A percentile compares a stretch with the other conserved stretches of the same genome.
Conservation (phyloP, 768 basidiomycete species). For the Baorangia bicolor region DNA sequence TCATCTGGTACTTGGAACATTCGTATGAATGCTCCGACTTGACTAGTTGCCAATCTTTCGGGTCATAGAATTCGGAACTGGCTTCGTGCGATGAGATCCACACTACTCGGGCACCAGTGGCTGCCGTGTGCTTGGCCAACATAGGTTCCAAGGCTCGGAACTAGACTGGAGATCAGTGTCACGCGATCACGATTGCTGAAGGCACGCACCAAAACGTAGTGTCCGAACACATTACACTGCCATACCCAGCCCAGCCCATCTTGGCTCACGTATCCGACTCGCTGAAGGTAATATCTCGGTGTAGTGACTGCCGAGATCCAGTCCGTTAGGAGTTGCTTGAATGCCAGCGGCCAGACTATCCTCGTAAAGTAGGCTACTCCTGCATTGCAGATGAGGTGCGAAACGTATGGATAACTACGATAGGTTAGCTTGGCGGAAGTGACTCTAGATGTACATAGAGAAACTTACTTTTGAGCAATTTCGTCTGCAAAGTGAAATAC, state of each 20-base stretch:
- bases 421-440: background rate
- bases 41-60: slow-evolving; percentile 70
- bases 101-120: slow-evolving; percentile 56
- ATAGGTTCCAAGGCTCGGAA: slow-evolving; percentile 58
- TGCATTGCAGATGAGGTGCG: slow-evolving; percentile 80
- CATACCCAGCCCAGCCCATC: slow-evolving; percentile 81
- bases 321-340: slow-evolving; percentile 47
- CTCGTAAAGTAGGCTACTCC: slow-evolving; percentile 59
- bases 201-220: slow-evolving; percentile 68
- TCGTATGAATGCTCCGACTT: slow-evolving; percentile 65
- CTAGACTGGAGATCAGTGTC: slow-evolving; percentile 38
- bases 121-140: slow-evolving; percentile 44
- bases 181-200: background rate
- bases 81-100: slow-evolving; percentile 81
- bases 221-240: slow-evolving; percentile 84
- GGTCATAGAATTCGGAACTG: slow-evolving; percentile 50
- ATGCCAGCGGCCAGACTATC: slow-evolving; percentile 48
- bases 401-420: slow-evolving; percentile 72
- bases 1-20: slow-evolving; percentile 73
- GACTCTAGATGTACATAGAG: background rate
- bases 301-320: slow-evolving; percentile 49
- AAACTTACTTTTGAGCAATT: slow-evolving; percentile 51
- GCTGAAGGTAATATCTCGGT: slow-evolving; percentile 59
- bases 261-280: slow-evolving; percentile 52
- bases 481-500: slow-evolving; percentile 62